Base-by-base conservation (phyloP, 371 early-diverging fungal genomes). In the Paraphysoderma sedebokerense region DNA sequence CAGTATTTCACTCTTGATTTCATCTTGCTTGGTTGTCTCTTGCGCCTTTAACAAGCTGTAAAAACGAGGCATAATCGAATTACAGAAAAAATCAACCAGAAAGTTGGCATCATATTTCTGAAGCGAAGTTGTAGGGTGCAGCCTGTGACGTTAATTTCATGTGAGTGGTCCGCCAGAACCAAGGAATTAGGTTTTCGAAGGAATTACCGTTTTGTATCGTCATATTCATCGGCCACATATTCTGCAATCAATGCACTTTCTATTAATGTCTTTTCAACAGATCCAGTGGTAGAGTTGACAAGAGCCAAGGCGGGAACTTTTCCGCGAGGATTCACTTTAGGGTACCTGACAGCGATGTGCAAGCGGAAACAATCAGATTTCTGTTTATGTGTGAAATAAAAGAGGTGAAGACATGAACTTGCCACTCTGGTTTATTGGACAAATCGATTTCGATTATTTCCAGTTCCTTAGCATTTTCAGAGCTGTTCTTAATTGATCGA, bases 371-470 rank as follows among this genome's bases (percentile, higher is more conserved):
- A n/a, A n/a, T n/a, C n/a, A n/a, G n/a, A n/a, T n/a, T n/a, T n/a
- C n/a, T n/a, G n/a, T n/a, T n/a, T n/a, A n/a, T n/a, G n/a, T n/a
- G n/a, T n/a, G n/a, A n/a, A 22, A 24, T 31, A 47, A 20, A 19
- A 29, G 37, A 8, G 5, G 23, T 12, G 6, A 17, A n/a, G 41
- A 38, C 15, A 33, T 32, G 15, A 2, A 15, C 23, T 33, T 39
- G 19, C 77, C 77, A 77, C 6, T 57, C 53, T n/a, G 78, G 78
- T 38, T 76, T 76, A 58, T 77, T 76, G 2, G 30, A 23, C 32
- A 80, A 54, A 47, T 80, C 79, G 44, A 80, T 75, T 29, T 66
- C 56, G 22, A 76, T 70, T 2, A 54, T 26, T 22, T 70, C 65
- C 46, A 61, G 60, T 4, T 63, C 58, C 0, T 2, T 3, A n/a